Conservation (phyloP, 495 filamentous ascomycete genomes). For the Oidiodendron maius region DNA sequence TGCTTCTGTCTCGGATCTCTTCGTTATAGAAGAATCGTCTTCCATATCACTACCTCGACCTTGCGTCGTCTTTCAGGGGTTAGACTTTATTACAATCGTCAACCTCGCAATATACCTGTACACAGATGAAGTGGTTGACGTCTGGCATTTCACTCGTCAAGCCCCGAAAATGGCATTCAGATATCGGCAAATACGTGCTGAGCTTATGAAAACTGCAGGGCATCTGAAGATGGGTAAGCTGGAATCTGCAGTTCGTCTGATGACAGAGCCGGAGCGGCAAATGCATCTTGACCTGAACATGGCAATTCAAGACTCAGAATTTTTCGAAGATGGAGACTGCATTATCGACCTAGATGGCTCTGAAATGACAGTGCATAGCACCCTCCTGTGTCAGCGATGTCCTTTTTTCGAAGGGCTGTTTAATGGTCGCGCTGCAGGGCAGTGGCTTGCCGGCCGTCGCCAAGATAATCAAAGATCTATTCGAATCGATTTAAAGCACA, state of each 20-base stretch:
- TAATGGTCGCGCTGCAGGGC: slow-evolving; percentile 73
- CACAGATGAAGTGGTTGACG: slow-evolving; percentile 71
- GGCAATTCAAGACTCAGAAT: slow-evolving; percentile 59
- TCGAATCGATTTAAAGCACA: slow-evolving; percentile 77
- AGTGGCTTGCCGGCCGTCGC: slow-evolving; percentile 73
- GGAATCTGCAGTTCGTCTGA: slow-evolving; percentile 69
- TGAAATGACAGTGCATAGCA: slow-evolving; percentile 65
- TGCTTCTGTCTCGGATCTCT: slow-evolving; percentile 11
- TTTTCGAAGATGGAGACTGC: slow-evolving; percentile 70
- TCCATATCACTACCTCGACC: background rate
- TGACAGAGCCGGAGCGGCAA: slow-evolving; percentile 55
- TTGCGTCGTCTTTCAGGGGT: slow-evolving; percentile 26
- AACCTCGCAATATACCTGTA: slow-evolving; percentile 79
- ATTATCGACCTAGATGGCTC: slow-evolving; percentile 66
- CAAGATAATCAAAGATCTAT: slow-evolving; percentile 44
- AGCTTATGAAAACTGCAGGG: slow-evolving; percentile 74
- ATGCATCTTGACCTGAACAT: slow-evolving; percentile 61
- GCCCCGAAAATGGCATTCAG: slow-evolving; percentile 55
- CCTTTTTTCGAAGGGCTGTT: slow-evolving; percentile 92
- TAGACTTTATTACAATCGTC: slow-evolving; percentile 57
- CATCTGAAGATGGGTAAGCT: slow-evolving; percentile 59
- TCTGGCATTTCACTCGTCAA: slow-evolving; percentile 71
- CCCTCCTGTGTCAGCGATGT: slow-evolving; percentile 74
- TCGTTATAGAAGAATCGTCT: slow-evolving; percentile 1
- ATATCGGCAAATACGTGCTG: slow-evolving; percentile 71